A percentile compares a stretch with the other conserved stretches of the same genome.
These are phyloP conservation scores for Blastocladiella emersonii DNA, from an alignment of 371 early-diverging fungal genomes.

Conservation along the genomic window DNA sequence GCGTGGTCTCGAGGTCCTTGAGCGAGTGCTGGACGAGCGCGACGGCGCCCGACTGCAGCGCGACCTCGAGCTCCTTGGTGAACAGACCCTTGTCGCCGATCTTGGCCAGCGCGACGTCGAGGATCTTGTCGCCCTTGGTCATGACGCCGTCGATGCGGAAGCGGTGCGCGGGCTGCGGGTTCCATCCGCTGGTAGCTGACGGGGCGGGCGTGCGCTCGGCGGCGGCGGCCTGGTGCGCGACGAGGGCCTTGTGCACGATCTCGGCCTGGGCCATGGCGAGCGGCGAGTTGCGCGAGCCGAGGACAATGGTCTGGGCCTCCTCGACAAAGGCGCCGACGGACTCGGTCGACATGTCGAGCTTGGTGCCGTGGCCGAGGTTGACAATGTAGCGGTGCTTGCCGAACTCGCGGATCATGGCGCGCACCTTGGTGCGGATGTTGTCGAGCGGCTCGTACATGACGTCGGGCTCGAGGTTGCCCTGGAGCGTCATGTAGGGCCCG, in stretches of 20 bases:
- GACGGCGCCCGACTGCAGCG: conserved; percentile 51
- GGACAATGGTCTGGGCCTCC: conserved; percentile 11
- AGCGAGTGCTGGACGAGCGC: conserved; percentile 87
- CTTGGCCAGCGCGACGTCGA: conserved; percentile 70
- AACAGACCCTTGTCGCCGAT: conserved; percentile 87
- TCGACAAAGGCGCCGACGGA: conserved; percentile 53
- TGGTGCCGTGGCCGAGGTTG: conserved; percentile 92
- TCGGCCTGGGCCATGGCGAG: conserved; percentile 81
- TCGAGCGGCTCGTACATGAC: conserved; percentile 62
- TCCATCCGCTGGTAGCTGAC: no score
- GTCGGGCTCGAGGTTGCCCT: conserved; percentile 92
- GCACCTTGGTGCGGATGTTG: conserved; percentile 54
- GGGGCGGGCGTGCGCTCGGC: conserved; percentile 35
- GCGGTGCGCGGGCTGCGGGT: not conserved
- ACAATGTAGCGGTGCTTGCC: conserved; percentile 52
- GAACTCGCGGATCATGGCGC: conserved; percentile 72
- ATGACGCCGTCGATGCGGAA: not conserved
- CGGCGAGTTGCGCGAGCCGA: conserved; percentile 81
- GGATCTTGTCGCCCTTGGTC: conserved; percentile 58
- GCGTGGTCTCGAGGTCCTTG: conserved; percentile 85
- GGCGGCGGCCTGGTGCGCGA: conserved; percentile 22
- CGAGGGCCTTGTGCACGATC: conserved; percentile 47
- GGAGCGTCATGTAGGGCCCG: conserved; percentile 39
- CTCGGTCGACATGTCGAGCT: conserved; percentile 61
- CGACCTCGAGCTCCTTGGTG: conserved; percentile 83